Evolutionary conservation across 345 rosid genomes (phyloP).

Genomic region (Euphorbia tirucalli): DNA sequence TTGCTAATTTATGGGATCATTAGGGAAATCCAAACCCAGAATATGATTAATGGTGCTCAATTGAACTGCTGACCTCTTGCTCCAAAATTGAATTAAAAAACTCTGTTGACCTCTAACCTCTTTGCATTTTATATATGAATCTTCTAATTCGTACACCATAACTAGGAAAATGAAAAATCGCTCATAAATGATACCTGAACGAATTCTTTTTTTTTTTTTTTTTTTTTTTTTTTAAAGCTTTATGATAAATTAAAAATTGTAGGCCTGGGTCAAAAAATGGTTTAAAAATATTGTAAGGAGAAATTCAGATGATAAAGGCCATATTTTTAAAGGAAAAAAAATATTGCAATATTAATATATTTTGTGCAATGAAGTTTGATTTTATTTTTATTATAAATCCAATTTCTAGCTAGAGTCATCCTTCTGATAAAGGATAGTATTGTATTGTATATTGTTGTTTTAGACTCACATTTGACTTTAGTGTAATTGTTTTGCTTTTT

Average conservation of each 20-base stretch:
- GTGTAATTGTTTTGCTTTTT: too few relatives aligned
- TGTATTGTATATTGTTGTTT: neutral
- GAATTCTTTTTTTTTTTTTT: too few relatives aligned
- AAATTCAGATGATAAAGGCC: neutral
- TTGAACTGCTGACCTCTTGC: neutral
- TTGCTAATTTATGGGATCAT: slow-evolving; percentile 12
- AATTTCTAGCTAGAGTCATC: neutral
- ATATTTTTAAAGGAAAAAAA: too few relatives aligned
- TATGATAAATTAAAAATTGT: neutral
- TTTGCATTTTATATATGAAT: neutral
- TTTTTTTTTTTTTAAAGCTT: too few relatives aligned
- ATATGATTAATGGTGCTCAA: neutral
- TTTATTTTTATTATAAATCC: neutral
- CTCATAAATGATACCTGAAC: too few relatives aligned
- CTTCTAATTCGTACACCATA: too few relatives aligned
- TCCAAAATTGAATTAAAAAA: neutral
- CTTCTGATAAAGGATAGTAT: neutral
- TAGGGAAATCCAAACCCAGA: neutral
- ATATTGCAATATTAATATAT: neutral
- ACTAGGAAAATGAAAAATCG: too few relatives aligned
- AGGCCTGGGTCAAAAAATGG: neutral
- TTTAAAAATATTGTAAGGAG: neutral
- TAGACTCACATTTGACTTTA: neutral
- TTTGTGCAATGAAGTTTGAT: neutral
- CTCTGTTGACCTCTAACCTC: neutral